Percentiles rank a stretch among this genome's conserved stretches.
Evolutionary conservation across 352 stramenopile species (phyloP).

Genomic region (Pythium grandisporangium): DNA sequence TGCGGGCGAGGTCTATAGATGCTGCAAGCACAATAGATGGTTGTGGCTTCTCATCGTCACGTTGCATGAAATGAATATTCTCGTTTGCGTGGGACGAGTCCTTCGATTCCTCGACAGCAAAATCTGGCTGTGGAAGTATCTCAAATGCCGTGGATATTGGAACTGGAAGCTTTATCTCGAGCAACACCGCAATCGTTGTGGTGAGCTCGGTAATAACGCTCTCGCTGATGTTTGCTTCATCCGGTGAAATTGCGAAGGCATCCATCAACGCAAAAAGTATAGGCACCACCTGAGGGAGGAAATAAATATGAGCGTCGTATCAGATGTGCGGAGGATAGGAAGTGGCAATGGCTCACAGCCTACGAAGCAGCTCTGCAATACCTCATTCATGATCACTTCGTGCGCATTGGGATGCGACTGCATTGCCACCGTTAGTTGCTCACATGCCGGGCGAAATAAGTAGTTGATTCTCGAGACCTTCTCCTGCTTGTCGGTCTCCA

Average conservation of each 20-base stretch:
- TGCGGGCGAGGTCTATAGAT: background rate
- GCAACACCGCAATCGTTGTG: conserved; percentile 37
- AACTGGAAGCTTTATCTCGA: conserved; percentile 39
- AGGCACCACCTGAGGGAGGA: too few relatives aligned
- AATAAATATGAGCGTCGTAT: too few relatives aligned
- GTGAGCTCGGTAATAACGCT: conserved; percentile 39
- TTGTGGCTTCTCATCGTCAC: conserved; percentile 6
- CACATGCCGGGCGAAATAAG: conserved; percentile 47
- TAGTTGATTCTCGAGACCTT: conserved; percentile 21
- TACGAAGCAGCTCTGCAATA: too few relatives aligned
- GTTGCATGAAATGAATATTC: conserved; percentile 15
- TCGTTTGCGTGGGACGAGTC: conserved; percentile 22
- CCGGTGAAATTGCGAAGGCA: too few relatives aligned
- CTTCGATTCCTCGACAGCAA: conserved; percentile 28
- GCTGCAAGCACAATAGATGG: background rate
- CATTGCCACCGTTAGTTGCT: conserved; percentile 48
- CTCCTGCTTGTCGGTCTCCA: background rate
- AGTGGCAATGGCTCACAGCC: too few relatives aligned
- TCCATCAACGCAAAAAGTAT: too few relatives aligned
- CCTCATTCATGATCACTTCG: conserved; percentile 33
- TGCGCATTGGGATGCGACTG: conserved; percentile 44
- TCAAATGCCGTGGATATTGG: conserved; percentile 29
- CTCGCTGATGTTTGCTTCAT: conserved; percentile 17
- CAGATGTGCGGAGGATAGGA: too few relatives aligned
- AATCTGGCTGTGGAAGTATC: conserved; percentile 41